Evolutionary conservation across 345 rosid species (phyloP), one percentile per base, ranked within the genome.

Genomic region (Tarenaya hassleriana): DNA sequence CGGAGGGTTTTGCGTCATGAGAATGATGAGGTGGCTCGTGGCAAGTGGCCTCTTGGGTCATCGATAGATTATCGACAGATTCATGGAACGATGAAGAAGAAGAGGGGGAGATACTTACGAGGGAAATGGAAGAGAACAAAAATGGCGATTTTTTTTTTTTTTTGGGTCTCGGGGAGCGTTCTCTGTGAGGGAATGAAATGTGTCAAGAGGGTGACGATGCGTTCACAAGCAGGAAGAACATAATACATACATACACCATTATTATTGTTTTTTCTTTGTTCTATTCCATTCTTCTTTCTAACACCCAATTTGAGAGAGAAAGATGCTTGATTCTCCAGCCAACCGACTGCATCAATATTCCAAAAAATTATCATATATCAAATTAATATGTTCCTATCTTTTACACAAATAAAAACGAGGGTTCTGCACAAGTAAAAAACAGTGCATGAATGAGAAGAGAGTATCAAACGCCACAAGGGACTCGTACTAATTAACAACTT

Each of bases 191-290:
- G 29, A 24, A 37, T 20, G 50, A 39, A 20, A 58, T 52, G 65
- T 59, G 70, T 59, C 70, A 18, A 40, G 15, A 59, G 8, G 27
- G 8, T 46, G 61, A 46, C 53, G 70, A 66, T 60, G 65, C 51
- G 70, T 37, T 52, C n/a, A 33, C 35, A 33, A 33, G 35, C n/a
- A n/a, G n/a, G n/a, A n/a, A n/a, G n/a, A n/a, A n/a, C 10, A 33
- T 33, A 33, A 33, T 33, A 33, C 7, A 7, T 7, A 33, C 10
- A 33, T 33, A 33, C 1, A 1, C 9, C 10, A 33, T 33, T 33
- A 33, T 7, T 7, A 7, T 33, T 33, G 9, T 38, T 10, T 38
- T 38, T 12, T 1, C n/a, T 10, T 37, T 38, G 0, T 14, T 52
- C 38, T 24, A 9, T n/a, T 4, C 31, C 8, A 12, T 13, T 41